A percentile compares a stretch with the other conserved stretches of the same genome.
These are phyloP conservation scores for Saccharomycopsis sp. DNA, from an alignment of 805 yeast species.

Conservation along the genomic window DNA sequence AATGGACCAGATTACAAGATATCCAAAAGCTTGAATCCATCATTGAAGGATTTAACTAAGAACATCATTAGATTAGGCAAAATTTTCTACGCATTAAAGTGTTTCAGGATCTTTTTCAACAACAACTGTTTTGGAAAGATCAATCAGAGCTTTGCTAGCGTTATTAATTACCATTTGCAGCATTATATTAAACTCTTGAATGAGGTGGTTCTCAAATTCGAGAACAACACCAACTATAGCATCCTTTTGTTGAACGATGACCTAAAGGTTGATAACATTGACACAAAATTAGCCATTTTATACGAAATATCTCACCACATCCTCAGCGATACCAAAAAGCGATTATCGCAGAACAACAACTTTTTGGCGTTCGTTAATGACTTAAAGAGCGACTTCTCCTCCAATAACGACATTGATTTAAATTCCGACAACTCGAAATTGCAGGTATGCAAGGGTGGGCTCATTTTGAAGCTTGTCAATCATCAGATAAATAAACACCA, in stretches of 20 bases:
- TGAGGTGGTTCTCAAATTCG: constrained; percentile 20
- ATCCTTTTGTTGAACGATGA: constrained; percentile 15
- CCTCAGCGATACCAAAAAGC: constrained; percentile 38
- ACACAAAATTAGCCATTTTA: constrained; percentile 43
- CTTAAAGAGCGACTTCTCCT: constrained; percentile 30
- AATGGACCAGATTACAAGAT: constrained; percentile 74
- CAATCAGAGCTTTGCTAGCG: constrained; percentile 63
- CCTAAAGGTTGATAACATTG: constrained; percentile 20
- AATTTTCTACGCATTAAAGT: constrained; percentile 47
- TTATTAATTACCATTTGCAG: constrained; percentile 41
- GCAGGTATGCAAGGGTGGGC: constrained; percentile 69
- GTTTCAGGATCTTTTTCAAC: constrained; percentile 57
- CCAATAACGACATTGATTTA: constrained; percentile 34
- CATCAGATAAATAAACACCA: constrained; percentile 45
- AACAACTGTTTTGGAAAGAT: constrained; percentile 56
- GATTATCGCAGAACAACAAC: constrained; percentile 30
- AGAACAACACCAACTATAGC: constrained; percentile 6
- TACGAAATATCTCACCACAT: constrained; percentile 51
- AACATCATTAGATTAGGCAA: constrained; percentile 57
- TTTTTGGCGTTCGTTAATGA: constrained; percentile 39
- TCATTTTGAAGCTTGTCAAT: constrained; percentile 57
- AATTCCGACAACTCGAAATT: constrained; percentile 46
- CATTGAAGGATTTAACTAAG: constrained; percentile 63
- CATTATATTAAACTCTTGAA: constrained; percentile 28
- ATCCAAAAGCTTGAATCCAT: constrained; percentile 64